These are phyloP conservation scores for Trichoderma reesei DNA, from an alignment of 495 filamentous ascomycete genomes.

Conservation along the genomic window DNA sequence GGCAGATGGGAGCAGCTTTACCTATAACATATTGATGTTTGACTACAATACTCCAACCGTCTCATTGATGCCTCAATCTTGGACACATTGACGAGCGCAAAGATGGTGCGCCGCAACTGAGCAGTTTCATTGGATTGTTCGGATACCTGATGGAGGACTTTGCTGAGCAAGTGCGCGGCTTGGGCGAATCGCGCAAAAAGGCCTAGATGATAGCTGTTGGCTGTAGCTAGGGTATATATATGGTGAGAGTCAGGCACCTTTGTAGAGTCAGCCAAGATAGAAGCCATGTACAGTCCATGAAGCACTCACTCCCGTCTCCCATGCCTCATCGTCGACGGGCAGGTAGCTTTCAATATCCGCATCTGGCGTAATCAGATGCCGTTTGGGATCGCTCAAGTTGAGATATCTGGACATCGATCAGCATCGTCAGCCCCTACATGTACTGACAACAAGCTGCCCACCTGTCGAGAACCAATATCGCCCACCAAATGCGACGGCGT, in stretches of 20 bases:
- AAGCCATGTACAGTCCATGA: neutral
- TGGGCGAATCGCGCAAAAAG: neutral
- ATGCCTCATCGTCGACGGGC: neutral
- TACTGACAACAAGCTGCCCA: slow-evolving; percentile 20
- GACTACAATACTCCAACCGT: neutral
- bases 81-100: neutral
- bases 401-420: neutral
- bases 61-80: neutral
- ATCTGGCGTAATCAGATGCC: neutral
- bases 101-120: neutral
- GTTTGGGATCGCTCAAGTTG: neutral
- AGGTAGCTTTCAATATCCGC: neutral
- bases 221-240: neutral
- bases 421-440: neutral
- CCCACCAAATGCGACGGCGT: slow-evolving; percentile 40
- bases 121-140: neutral
- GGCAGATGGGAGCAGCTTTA: neutral
- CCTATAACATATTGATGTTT: neutral
- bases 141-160: neutral
- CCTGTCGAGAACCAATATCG: slow-evolving; percentile 39
- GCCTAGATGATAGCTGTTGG: neutral
- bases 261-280: neutral
- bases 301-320: neutral
- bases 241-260: neutral
- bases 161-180: neutral